Conservation (phyloP, 768 basidiomycete species). For the Agaricus sinodeliciosus region DNA sequence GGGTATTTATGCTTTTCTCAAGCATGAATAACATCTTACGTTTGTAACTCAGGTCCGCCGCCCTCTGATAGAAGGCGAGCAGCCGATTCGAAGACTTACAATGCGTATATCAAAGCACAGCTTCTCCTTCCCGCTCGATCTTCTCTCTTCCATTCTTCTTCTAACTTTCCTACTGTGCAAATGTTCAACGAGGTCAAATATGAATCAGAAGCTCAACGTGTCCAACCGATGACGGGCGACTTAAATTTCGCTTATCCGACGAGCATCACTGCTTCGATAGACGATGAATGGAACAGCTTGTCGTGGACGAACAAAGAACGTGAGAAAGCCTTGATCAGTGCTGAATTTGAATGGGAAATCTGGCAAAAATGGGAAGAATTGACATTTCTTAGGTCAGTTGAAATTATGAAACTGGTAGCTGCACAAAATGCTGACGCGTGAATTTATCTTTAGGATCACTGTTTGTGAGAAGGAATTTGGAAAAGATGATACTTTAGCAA, state of each 20-base stretch:
- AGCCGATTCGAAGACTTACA: constrained; percentile 24
- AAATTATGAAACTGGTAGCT: no score
- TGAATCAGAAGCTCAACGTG: neutral
- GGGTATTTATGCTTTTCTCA: constrained; percentile 15
- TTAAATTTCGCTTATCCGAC: constrained; percentile 2
- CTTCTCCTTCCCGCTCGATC: constrained; percentile 29
- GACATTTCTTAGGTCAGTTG: constrained; percentile 42
- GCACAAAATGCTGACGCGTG: neutral
- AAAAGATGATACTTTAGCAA: constrained; percentile 37
- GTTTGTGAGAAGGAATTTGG: constrained; percentile 36
- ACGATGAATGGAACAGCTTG: constrained; percentile 20
- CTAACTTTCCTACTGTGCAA: neutral
- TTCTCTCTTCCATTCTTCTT: neutral
- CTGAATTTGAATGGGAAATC: constrained; percentile 38
- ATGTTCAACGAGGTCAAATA: neutral
- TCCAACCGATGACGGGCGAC: constrained; percentile 4
- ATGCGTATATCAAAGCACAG: constrained; percentile 38
- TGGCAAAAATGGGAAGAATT: constrained; percentile 41
- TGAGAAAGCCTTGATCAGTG: constrained; percentile 37
- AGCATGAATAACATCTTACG: neutral
- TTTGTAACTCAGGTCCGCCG: constrained; percentile 32
- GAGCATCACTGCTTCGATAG: neutral
- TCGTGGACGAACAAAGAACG: constrained; percentile 37
- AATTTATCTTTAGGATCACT: constrained; percentile 20
- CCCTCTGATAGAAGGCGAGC: constrained; percentile 28